Percentiles rank a stretch among this genome's conserved stretches.
These are phyloP conservation scores for Mycosphaerella sp. DNA, from an alignment of 2,329 filamentous ascomycete genomes.

Conservation along the genomic window DNA sequence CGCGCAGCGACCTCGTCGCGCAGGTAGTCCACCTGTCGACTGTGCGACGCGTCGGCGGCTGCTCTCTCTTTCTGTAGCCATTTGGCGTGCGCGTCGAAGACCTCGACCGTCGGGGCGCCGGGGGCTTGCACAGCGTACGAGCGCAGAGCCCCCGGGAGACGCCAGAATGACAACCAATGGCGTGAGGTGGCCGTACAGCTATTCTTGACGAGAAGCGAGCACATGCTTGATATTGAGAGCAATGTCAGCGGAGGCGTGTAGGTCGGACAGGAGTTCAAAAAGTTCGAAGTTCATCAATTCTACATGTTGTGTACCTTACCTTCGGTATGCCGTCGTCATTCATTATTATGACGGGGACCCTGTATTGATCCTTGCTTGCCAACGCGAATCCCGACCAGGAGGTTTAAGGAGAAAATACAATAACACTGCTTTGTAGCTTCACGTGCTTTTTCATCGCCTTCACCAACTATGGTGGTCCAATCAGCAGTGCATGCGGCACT, in stretches of 20 bases:
- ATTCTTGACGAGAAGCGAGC: conserved; percentile 14
- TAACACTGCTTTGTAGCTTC: no score
- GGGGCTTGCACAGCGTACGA: conserved; percentile 71
- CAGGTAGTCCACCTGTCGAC: conserved; percentile 81
- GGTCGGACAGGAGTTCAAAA: background rate
- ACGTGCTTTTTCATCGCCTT: background rate
- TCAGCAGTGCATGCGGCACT: conserved; percentile 36
- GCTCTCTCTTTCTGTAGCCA: conserved; percentile 88
- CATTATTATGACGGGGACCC: no score
- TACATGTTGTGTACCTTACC: no score
- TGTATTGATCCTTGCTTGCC: no score
- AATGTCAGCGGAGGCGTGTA: background rate
- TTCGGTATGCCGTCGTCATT: no score
- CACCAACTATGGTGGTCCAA: background rate
- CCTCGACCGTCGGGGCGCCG: conserved; percentile 71
- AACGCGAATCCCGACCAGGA: no score
- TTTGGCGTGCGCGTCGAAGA: conserved; percentile 86
- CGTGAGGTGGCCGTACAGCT: background rate
- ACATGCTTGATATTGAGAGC: conserved; percentile 14
- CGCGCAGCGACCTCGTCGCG: conserved; percentile 85
- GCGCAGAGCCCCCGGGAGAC: conserved; percentile 4
- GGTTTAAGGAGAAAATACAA: no score
- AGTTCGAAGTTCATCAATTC: no score
- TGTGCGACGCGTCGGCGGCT: conserved; percentile 61
- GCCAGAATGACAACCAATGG: conserved; percentile 1